These are phyloP conservation scores for Chalciporus piperatus DNA, from an alignment of 768 basidiomycete genomes.

Conservation along the genomic window DNA sequence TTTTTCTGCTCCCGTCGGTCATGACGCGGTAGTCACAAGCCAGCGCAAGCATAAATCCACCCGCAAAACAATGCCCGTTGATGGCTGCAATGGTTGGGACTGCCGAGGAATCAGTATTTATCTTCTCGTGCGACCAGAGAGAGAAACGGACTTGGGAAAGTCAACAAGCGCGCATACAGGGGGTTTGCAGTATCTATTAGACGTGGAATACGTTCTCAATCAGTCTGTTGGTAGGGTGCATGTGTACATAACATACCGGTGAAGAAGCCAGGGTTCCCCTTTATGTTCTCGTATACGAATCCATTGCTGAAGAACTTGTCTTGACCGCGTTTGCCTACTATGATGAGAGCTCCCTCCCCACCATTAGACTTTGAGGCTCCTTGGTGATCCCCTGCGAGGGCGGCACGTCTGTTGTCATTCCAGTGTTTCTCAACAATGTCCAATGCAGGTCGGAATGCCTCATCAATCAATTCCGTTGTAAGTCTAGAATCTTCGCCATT, in stretches of 20 bases:
- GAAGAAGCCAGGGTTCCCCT: conserved; percentile 60
- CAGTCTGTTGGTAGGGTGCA: background rate
- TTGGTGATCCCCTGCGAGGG: conserved; percentile 41
- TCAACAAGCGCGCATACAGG: conserved; percentile 61
- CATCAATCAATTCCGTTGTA: conserved; percentile 53
- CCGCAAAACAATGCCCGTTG: conserved; percentile 87
- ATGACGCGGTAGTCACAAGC: conserved; percentile 89
- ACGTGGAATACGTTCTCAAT: conserved; percentile 5
- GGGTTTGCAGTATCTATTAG: conserved; percentile 77
- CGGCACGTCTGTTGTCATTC: conserved; percentile 50
- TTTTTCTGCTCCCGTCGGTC: conserved; percentile 73
- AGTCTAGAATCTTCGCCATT: conserved; percentile 75
- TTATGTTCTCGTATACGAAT: conserved; percentile 56
- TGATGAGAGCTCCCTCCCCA: conserved; percentile 69
- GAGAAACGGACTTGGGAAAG: conserved; percentile 64
- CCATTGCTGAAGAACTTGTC: conserved; percentile 92
- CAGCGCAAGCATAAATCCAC: conserved; percentile 73
- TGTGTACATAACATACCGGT: conserved; percentile 49
- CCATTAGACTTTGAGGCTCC: conserved; percentile 26
- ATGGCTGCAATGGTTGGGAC: conserved; percentile 79
- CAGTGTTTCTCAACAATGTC: conserved; percentile 73
- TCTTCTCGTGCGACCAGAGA: background rate
- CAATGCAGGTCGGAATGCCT: conserved; percentile 65
- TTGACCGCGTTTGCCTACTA: conserved; percentile 71
- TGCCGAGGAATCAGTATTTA: conserved; percentile 26